phyloP scores from a whole-genome alignment of 2,329 filamentous ascomycete genomes.

The Penicillium sp. region DNA sequence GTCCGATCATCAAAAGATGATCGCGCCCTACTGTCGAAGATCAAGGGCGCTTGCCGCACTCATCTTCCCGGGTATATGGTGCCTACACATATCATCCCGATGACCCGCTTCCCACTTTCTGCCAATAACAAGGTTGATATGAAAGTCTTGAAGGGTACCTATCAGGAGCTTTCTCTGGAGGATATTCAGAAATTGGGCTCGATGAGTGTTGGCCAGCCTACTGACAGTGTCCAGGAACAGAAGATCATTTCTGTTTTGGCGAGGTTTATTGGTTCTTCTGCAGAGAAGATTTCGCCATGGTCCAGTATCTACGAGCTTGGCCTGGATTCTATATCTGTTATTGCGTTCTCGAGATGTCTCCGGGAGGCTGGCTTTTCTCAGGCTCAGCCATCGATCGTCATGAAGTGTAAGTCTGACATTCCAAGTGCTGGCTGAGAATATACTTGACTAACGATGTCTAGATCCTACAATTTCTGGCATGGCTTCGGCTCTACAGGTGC shows the following conservation, averaged over 20 bases:
- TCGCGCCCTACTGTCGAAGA: slow-evolving; percentile 43
- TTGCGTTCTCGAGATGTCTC: slow-evolving; percentile 64
- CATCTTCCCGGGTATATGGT: slow-evolving; percentile 84
- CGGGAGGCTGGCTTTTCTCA: slow-evolving; percentile 59
- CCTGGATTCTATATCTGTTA: slow-evolving; percentile 81
- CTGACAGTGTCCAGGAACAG: slow-evolving; percentile 31
- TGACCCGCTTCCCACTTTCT: slow-evolving; percentile 73
- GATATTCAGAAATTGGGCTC: slow-evolving; percentile 59
- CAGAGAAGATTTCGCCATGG: slow-evolving; percentile 46
- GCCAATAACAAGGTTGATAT: slow-evolving; percentile 86
- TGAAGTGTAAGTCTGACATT: slow-evolving; percentile 47
- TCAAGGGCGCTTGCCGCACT: slow-evolving; percentile 63
- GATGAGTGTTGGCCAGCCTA: slow-evolving; percentile 24
- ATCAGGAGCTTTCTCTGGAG: slow-evolving; percentile 57
- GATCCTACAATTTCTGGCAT: slow-evolving; percentile 41
- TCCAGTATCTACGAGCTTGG: slow-evolving; percentile 82
- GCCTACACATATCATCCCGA: slow-evolving; percentile 73
- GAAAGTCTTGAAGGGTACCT: slow-evolving; percentile 66
- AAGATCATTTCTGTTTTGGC: slow-evolving; percentile 55
- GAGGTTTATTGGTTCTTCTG: slow-evolving; percentile 49
- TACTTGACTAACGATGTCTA: neutral
- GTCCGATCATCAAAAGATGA: slow-evolving; percentile 41
- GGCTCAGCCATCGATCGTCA: slow-evolving; percentile 63
- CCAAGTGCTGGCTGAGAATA: neutral
- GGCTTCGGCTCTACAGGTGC: slow-evolving; percentile 23